A percentile compares a stretch with the other conserved stretches of the same genome.
Conservation (phyloP, 805 yeast genomes). For the Suhomyces sp. region DNA sequence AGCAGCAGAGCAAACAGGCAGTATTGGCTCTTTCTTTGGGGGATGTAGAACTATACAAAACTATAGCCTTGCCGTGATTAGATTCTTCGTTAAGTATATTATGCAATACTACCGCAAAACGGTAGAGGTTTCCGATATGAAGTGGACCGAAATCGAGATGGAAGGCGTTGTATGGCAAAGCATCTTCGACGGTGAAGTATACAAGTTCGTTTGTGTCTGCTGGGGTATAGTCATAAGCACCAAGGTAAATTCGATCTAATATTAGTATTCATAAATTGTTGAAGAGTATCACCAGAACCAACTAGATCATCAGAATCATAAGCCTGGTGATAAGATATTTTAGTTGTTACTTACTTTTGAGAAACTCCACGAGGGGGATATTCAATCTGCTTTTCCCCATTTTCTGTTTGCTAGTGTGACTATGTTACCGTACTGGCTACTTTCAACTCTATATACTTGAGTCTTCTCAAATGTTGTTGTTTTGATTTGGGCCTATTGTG, state of each 20-base stretch:
- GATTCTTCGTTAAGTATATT: conserved; percentile 83
- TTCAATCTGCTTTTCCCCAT: conserved; percentile 18
- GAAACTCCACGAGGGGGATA: conserved; percentile 42
- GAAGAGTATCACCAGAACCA: not conserved
- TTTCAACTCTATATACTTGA: not conserved
- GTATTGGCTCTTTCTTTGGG: conserved; percentile 87
- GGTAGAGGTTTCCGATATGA: conserved; percentile 86
- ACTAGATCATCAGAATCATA: not conserved
- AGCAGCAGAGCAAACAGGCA: conserved; percentile 89
- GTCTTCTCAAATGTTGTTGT: conserved; percentile 2
- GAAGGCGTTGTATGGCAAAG: conserved; percentile 90
- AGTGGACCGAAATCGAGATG: conserved; percentile 96
- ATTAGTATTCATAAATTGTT: conserved; percentile 20
- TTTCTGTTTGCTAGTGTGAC: not conserved
- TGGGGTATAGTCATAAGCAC: conserved; percentile 82
- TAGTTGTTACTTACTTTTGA: conserved; percentile 35
- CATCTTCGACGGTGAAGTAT: conserved; percentile 88
- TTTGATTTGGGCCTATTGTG: conserved; percentile 1
- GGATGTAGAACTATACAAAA: conserved; percentile 80
- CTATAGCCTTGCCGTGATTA: conserved; percentile 85
- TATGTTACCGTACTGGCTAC: not conserved
- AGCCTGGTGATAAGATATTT: not conserved
- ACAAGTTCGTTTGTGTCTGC: conserved; percentile 71
- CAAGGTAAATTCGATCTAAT: conserved; percentile 72
- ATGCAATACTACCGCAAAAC: conserved; percentile 93